A percentile compares a stretch with the other conserved stretches of the same genome.
phyloP scores from a whole-genome alignment of 106 monocot species.

The Amphibolis antarctica region DNA sequence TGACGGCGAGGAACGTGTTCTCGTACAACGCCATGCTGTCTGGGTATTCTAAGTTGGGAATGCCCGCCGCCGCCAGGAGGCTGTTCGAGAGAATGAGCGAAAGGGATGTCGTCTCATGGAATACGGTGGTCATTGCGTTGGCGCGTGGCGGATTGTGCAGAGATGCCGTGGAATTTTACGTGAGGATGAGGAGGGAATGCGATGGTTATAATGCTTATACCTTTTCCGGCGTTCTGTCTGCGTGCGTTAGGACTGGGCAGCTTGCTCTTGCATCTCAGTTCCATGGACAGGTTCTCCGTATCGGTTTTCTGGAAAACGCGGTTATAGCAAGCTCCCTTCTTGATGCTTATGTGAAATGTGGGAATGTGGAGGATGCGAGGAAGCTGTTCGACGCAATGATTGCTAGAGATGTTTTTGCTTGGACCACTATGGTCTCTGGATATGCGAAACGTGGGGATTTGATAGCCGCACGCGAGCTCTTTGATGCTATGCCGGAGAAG shows the following conservation, averaged over 20 bases:
- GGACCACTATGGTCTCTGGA: slow-evolving; percentile 57
- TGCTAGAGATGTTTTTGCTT: slow-evolving; percentile 35
- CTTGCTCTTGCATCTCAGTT: slow-evolving; percentile 25
- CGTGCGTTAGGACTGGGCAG: slow-evolving; percentile 35
- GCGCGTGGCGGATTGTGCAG: slow-evolving; percentile 21
- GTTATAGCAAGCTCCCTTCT: slow-evolving; percentile 47
- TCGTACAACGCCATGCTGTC: slow-evolving; percentile 74
- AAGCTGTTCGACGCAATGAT: slow-evolving; percentile 54
- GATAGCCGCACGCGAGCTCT: slow-evolving; percentile 32
- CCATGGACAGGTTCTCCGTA: slow-evolving; percentile 45
- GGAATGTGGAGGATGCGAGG: slow-evolving; percentile 25
- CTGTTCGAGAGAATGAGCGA: slow-evolving; percentile 46
- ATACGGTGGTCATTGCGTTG: slow-evolving; percentile 49
- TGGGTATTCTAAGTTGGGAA: slow-evolving; percentile 39
- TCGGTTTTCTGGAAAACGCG: slow-evolving; percentile 43
- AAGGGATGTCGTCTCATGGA: slow-evolving; percentile 62
- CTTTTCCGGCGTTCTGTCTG: slow-evolving; percentile 44
- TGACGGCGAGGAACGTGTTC: slow-evolving; percentile 43
- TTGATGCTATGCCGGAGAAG: slow-evolving; percentile 58
- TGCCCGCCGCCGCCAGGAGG: slow-evolving; percentile 18
- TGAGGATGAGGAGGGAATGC: slow-evolving; percentile 26
- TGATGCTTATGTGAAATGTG: slow-evolving; percentile 54
- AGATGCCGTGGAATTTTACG: slow-evolving; percentile 37
- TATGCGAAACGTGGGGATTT: slow-evolving; percentile 48
- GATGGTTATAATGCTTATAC: slow-evolving; percentile 27